Conservation (phyloP, 228 moss, liverwort and hornwort species). For the Sphagnum fallax region DNA sequence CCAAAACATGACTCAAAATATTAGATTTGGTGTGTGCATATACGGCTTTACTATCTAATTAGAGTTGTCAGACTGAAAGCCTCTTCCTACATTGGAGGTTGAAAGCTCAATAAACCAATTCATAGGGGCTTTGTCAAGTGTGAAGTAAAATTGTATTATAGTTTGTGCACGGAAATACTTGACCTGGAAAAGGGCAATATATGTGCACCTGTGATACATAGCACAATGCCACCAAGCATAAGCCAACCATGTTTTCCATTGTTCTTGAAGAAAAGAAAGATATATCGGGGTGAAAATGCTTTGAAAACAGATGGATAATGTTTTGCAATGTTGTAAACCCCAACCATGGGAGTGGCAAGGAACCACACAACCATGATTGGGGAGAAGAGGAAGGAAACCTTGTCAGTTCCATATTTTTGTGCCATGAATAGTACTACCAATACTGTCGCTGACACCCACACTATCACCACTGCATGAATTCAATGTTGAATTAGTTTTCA, state of each 20-base stretch:
- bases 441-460: slow-evolving; percentile 61
- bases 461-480: slow-evolving; percentile 36
- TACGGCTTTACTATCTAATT: no score
- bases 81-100: no score
- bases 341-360: slow-evolving; percentile 63
- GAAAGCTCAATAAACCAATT: no score
- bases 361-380: slow-evolving; percentile 83
- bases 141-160: background rate
- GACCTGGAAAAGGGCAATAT: background rate
- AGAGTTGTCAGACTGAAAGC: background rate
- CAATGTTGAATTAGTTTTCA: background rate
- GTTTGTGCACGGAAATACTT: background rate
- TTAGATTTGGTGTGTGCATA: no score
- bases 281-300: slow-evolving; percentile 65
- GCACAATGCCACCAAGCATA: slow-evolving; percentile 73
- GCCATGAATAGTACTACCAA: slow-evolving; percentile 50
- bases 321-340: slow-evolving; percentile 52
- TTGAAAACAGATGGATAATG: slow-evolving; percentile 78
- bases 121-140: no score
- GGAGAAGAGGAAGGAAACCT: slow-evolving; percentile 69
- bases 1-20: no score
- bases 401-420: slow-evolving; percentile 66
- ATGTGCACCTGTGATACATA: slow-evolving; percentile 43
- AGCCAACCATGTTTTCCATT: slow-evolving; percentile 71
- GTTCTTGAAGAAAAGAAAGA: slow-evolving; percentile 50